These are phyloP conservation scores for Rhizopogon sp. DNA, from an alignment of 768 basidiomycete species.

Conservation along the genomic window DNA sequence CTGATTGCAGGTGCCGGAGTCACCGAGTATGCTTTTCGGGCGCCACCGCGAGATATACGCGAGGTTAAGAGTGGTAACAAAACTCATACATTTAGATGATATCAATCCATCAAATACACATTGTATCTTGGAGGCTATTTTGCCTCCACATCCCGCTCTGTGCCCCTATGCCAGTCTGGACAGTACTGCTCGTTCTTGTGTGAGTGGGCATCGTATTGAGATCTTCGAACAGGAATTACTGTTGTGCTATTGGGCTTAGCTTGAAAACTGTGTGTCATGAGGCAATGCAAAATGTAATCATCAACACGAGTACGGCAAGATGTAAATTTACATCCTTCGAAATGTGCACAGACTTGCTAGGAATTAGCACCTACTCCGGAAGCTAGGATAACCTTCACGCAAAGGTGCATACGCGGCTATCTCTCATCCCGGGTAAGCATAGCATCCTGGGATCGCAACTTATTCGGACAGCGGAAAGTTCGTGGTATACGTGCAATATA, in stretches of 20 bases:
- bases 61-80: slow-evolving; percentile 67
- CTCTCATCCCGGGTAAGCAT: background rate
- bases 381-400: background rate
- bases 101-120: background rate
- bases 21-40: slow-evolving; percentile 50
- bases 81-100: slow-evolving; percentile 62
- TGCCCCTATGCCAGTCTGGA: background rate
- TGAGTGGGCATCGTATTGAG: background rate
- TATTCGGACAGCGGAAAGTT: background rate
- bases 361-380: no score
- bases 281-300: background rate
- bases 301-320: background rate
- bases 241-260: background rate
- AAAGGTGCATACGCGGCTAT: background rate
- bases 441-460: no score
- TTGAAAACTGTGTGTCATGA: background rate
- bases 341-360: background rate
- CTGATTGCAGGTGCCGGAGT: slow-evolving; percentile 30
- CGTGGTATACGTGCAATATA: background rate
- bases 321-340: background rate
- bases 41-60: slow-evolving; percentile 59
- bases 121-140: background rate
- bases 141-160: background rate
- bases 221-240: background rate
- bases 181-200: background rate